Base-by-base conservation (phyloP, 2,329 filamentous ascomycete species). In the Diaporthe ampelina region DNA sequence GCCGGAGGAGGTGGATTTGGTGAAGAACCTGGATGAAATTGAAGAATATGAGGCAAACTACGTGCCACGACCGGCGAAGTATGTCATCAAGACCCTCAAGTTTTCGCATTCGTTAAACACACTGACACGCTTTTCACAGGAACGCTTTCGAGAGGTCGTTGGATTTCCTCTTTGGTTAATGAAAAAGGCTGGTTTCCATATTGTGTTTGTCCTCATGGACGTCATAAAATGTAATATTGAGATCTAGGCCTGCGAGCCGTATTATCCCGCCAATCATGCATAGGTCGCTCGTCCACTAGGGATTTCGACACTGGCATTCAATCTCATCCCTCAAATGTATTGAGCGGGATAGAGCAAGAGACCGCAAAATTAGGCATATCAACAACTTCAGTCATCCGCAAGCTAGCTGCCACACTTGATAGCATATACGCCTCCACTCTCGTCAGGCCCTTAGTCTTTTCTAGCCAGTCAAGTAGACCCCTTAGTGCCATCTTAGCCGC, bases 21-120 rank as follows among this genome's bases (percentile, higher is more conserved):
- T 88, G 40, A 88, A 88, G 48, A 91, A 92, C 74, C 84, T 94
- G 74, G 89, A 88, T 9, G 92, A 93, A 81, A 82, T 88, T 43
- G 85, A 86, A 75, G 85, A 86, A 78, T 86, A 86, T 71, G 84
- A 85, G 78, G 73, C 76, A 8, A 79, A 58, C 29, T 82, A 77
- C 73, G 76, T 79, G 37, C 78, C 80, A 17, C 50, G 50, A 56
- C 65, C 70, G 37, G 59, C 74, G 3, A 67, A 63, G 65, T 70
- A 52, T n/a, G 74, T 48, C 52, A n/a, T 19, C 2, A n/a, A n/a
- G 17, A 4, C 37, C 32, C 29, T 26, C 3, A 32, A 21, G 13
- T 11, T 21, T 10, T n/a, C 7, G 1, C 24, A 24, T 24, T 9
- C 9, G 4, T 45, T 48, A 24, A n/a, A 24, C 9, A 13, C 7